Evolutionary conservation across 352 stramenopile species (phyloP), one percentile per base, ranked within the genome.

Genomic region (Phytophthora pisi): DNA sequence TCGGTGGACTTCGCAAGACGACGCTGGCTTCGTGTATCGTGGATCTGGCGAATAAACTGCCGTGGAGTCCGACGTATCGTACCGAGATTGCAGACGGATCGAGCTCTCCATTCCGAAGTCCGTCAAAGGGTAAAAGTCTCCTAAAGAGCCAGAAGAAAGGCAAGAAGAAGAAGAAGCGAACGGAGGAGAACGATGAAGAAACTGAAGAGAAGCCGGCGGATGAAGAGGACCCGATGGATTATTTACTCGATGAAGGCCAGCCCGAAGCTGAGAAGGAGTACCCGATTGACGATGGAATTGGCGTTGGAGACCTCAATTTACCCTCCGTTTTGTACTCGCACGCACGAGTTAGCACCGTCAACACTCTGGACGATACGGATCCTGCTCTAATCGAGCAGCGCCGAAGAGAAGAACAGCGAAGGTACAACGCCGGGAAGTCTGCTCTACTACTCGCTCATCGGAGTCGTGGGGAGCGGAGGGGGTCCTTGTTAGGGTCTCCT

Each of bases 31-130:
- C 82, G 0, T 89, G 79, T 38, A 73, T 84, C 9, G 74, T 94
- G 4, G 73, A 91, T 42, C 59, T 94, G 16, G 45, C 70, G 8
- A 72, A 40, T 5, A 94, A 94, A 61, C 47, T 94, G 30, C 86
- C 86, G 1, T 94, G 86, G 86, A 92, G 81, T 55, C 38, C 70
- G 0, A 79, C 81, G 2, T 92, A 86, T 57, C 71, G 77, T 4
- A 15, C 61, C 1, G 56, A 72, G 26, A 51, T 50, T 9, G 63
- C 58, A 8, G 63, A 64, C 24, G 57, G 45, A 6, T 57, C 57
- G 10, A 15, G 71, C 53, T 50, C 78, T 62, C 26, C 54, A 57
- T 94, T 94, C 46, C 62, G 78, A 28, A 88, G 81, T 40, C 81
- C 83, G 7, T 71, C 61, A 6, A 66, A 62, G n/a, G 30, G 43